Evolutionary conservation across 2,329 filamentous ascomycete species (phyloP).

Genomic region (Ilyonectria sp.): DNA sequence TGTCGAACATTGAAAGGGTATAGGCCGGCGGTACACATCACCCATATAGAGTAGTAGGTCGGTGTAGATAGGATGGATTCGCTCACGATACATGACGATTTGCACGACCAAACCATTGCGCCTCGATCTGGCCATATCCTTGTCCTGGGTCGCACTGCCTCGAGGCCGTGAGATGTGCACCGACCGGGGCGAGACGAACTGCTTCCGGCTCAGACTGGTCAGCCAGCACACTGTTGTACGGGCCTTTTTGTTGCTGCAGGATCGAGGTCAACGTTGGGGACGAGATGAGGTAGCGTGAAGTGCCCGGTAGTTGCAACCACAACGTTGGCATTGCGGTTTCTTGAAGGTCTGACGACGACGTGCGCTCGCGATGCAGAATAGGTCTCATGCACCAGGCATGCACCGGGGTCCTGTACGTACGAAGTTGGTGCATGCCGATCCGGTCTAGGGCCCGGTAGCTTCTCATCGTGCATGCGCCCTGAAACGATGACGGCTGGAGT

Average conservation of each 20-base stretch:
- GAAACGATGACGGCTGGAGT: constrained; percentile 9
- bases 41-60: constrained; percentile 2
- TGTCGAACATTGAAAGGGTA: background rate
- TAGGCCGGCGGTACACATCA: background rate
- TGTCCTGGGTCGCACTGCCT: constrained; percentile 24
- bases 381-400: constrained; percentile 19
- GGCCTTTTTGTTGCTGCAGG: constrained; percentile 33
- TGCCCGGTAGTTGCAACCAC: constrained; percentile 16
- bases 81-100: background rate
- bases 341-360: constrained; percentile 4
- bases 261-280: constrained; percentile 30
- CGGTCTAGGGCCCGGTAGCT: constrained; percentile 8
- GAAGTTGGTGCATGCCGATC: constrained; percentile 5
- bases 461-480: constrained; percentile 13
- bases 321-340: background rate
- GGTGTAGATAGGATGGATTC: background rate
- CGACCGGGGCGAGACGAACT: constrained; percentile 12
- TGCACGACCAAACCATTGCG: constrained; percentile 8
- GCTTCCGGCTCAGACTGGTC: background rate
- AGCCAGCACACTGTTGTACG: constrained; percentile 33
- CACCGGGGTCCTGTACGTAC: background rate
- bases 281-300: constrained; percentile 29
- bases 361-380: background rate
- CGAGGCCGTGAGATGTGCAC: background rate
- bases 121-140: constrained; percentile 15